Percentiles rank a stretch among this genome's conserved stretches.
Evolutionary conservation across 2,329 filamentous ascomycete genomes (phyloP).

Genomic region (Truncatella angustata): DNA sequence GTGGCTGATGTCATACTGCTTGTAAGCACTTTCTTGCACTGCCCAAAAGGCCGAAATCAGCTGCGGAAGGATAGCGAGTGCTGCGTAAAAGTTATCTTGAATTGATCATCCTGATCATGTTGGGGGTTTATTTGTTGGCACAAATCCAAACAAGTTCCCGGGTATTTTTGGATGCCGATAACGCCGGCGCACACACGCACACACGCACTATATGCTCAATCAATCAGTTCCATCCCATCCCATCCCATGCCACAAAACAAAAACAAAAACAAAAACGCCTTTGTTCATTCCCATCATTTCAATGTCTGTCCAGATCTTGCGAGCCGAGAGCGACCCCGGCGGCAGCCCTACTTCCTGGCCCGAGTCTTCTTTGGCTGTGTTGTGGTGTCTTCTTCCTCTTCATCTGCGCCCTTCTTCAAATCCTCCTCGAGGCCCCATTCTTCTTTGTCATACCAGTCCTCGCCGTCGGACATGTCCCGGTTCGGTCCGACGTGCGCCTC

Average conservation of each 20-base stretch:
- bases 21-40: too few relatives aligned
- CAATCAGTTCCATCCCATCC: too few relatives aligned
- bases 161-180: conserved; percentile 8
- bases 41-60: too few relatives aligned
- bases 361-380: conserved; percentile 58
- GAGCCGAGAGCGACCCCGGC: too few relatives aligned
- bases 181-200: conserved; percentile 3
- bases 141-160: not conserved
- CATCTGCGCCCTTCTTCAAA: conserved; percentile 77
- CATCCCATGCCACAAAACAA: too few relatives aligned
- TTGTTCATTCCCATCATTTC: conserved; percentile 4
- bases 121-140: not conserved
- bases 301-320: not conserved
- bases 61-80: too few relatives aligned
- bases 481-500: conserved; percentile 68
- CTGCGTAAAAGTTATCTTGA: too few relatives aligned
- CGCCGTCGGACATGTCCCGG: conserved; percentile 79
- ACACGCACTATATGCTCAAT: not conserved
- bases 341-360: conserved; percentile 43
- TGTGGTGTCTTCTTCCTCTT: conserved; percentile 73
- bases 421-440: conserved; percentile 75
- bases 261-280: too few relatives aligned
- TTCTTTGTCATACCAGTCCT: conserved; percentile 85
- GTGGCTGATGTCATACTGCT: too few relatives aligned
- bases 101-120: not conserved